Evolutionary conservation across 371 early-diverging fungal species (phyloP).

Genomic region (Smittium mucronatum): DNA sequence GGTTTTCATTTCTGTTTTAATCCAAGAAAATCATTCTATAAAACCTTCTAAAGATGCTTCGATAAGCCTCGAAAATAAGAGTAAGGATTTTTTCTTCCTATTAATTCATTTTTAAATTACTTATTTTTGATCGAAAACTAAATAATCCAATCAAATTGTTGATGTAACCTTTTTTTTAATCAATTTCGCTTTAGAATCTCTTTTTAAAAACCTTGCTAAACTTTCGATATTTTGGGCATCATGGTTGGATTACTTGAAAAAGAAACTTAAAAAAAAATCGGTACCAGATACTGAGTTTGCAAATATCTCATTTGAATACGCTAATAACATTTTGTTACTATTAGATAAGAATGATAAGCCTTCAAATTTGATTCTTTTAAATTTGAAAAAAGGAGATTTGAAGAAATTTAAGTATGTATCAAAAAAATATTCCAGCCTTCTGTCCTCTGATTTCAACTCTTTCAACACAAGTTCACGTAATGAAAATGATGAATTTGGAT

Average conservation of each 20-base stretch:
- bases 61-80: background rate
- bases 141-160: background rate
- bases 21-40: background rate
- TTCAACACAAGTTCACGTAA: too few species aligned
- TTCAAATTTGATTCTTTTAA: too few species aligned
- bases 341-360: too few species aligned
- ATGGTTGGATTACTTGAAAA: background rate
- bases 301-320: background rate
- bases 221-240: slow-evolving; percentile 7
- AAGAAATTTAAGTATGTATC: background rate
- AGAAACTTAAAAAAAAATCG: background rate
- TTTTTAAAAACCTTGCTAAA: background rate
- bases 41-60: background rate
- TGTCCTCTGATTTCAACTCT: too few species aligned
- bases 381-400: background rate
- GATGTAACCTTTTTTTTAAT: background rate
- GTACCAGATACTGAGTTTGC: too few species aligned
- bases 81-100: background rate
- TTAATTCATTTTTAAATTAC: background rate
- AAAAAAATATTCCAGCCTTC: background rate
- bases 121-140: background rate
- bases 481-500: too few species aligned
- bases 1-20: background rate
- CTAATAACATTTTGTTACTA: background rate
- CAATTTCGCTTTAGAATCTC: background rate